Evolutionary conservation across 805 yeast species (phyloP).

Genomic region (Lipomyces chichibuensis): DNA sequence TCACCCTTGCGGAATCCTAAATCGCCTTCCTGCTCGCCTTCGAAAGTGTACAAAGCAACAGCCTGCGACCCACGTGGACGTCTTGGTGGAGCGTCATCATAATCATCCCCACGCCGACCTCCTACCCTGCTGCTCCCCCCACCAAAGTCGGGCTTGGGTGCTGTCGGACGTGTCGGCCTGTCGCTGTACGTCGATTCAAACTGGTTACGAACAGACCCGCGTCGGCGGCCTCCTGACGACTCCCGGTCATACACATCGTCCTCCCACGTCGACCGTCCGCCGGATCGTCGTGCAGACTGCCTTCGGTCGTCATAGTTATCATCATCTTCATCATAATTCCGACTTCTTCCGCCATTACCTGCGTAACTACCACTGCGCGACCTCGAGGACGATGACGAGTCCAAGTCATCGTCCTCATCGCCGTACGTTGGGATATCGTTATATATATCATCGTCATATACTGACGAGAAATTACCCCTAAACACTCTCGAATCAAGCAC

Average conservation of each 20-base stretch:
- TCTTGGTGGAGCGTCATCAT: not conserved
- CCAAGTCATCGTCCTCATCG: conserved; percentile 32
- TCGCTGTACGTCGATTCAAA: conserved; percentile 49
- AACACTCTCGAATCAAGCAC: conserved; percentile 86
- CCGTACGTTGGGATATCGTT: conserved; percentile 71
- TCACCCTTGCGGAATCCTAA: conserved; percentile 93
- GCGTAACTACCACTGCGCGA: conserved; percentile 23
- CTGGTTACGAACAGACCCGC: conserved; percentile 46
- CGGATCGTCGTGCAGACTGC: conserved; percentile 31
- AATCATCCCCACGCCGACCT: not conserved
- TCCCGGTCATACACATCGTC: conserved; percentile 76
- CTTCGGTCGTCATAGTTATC: conserved; percentile 51
- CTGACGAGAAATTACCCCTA: conserved; percentile 55
- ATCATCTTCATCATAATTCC: conserved; percentile 42
- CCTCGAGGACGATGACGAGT: conserved; percentile 18
- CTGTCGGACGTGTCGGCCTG: conserved; percentile 49
- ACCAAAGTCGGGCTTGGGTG: conserved; percentile 50
- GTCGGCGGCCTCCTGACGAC: not conserved
- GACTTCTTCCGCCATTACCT: conserved; percentile 24
- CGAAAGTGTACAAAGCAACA: conserved; percentile 83
- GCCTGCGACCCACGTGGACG: conserved; percentile 65
- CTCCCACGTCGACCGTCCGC: conserved; percentile 66
- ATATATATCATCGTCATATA: conserved; percentile 66
- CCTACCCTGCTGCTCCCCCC: conserved; percentile 12
- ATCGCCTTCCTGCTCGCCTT: conserved; percentile 93